These are phyloP conservation scores for Voacanga thouarsii DNA, from an alignment of 257 asterid genomes.

Conservation along the genomic window DNA sequence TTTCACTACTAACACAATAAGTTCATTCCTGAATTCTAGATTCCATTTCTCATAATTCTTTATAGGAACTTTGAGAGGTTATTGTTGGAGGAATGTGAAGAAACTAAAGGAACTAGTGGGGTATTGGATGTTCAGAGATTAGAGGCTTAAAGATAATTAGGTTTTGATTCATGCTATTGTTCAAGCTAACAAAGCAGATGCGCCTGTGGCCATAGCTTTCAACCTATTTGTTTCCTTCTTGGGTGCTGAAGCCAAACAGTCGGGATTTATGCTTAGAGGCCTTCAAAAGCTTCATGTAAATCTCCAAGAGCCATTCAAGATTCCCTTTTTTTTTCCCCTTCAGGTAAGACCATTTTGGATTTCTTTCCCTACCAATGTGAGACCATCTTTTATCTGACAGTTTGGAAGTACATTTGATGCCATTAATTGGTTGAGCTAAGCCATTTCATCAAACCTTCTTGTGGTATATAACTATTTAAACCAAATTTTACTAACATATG, in stretches of 20 bases:
- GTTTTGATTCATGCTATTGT: slow-evolving; percentile 94
- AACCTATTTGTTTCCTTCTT: slow-evolving; percentile 74
- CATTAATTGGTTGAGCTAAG: not conserved
- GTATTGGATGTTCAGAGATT: slow-evolving; percentile 99
- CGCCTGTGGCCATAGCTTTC: slow-evolving; percentile 80
- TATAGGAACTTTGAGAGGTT: no score
- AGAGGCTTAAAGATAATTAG: slow-evolving; percentile 88
- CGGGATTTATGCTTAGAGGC: slow-evolving; percentile 94
- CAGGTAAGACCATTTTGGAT: slow-evolving; percentile 38
- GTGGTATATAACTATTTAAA: not conserved
- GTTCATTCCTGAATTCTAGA: no score
- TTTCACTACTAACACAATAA: no score
- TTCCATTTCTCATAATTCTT: no score
- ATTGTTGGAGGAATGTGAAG: no score
- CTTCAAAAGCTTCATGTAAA: slow-evolving; percentile 48
- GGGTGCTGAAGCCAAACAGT: slow-evolving; percentile 94
- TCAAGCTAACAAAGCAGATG: slow-evolving; percentile 63
- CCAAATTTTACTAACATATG: no score
- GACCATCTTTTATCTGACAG: not conserved
- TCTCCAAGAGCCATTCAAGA: slow-evolving; percentile 39
- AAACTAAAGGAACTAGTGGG: slow-evolving; percentile 68
- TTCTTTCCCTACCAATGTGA: not conserved
- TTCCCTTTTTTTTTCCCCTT: slow-evolving; percentile 80
- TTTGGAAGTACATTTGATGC: not conserved
- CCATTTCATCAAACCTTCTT: not conserved